A percentile compares a stretch with the other conserved stretches of the same genome.
Evolutionary conservation across 495 filamentous ascomycete genomes (phyloP).

Genomic region (Hyaloscypha hepaticicola): DNA sequence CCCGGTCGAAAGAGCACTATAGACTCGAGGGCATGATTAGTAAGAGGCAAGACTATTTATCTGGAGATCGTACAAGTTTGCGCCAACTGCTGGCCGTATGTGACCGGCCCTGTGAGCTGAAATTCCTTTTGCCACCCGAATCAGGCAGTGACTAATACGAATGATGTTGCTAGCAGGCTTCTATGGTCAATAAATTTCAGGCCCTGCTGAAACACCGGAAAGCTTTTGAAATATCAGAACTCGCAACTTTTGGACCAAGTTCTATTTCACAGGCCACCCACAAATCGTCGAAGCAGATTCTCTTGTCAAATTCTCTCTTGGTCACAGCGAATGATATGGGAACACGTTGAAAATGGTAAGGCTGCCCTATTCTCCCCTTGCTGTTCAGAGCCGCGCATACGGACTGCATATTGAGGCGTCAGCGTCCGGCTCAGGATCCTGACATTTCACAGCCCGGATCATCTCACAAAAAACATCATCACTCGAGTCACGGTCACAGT

Average conservation of each 20-base stretch:
- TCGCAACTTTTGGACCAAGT: too few species aligned
- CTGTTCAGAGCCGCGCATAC: not conserved
- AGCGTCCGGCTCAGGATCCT: not conserved
- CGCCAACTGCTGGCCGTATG: not conserved
- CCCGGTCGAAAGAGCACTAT: not conserved
- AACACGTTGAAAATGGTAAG: conserved; percentile 1
- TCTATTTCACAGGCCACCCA: too few species aligned
- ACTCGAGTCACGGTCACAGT: not conserved
- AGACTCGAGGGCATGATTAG: too few species aligned
- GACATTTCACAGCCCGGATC: not conserved
- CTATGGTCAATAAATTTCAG: too few species aligned
- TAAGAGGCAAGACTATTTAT: too few species aligned
- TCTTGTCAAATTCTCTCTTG: not conserved
- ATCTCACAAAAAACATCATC: not conserved
- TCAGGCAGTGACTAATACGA: not conserved
- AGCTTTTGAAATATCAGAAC: too few species aligned
- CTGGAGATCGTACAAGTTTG: too few species aligned
- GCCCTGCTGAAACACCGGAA: too few species aligned
- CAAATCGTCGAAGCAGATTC: not conserved
- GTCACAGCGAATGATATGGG: not conserved
- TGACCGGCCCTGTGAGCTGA: not conserved
- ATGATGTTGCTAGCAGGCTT: too few species aligned
- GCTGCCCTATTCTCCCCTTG: not conserved
- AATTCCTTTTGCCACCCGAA: not conserved
- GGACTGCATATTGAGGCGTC: not conserved